Conservation (phyloP, 441 rosid species). For the Manihot esculenta region DNA sequence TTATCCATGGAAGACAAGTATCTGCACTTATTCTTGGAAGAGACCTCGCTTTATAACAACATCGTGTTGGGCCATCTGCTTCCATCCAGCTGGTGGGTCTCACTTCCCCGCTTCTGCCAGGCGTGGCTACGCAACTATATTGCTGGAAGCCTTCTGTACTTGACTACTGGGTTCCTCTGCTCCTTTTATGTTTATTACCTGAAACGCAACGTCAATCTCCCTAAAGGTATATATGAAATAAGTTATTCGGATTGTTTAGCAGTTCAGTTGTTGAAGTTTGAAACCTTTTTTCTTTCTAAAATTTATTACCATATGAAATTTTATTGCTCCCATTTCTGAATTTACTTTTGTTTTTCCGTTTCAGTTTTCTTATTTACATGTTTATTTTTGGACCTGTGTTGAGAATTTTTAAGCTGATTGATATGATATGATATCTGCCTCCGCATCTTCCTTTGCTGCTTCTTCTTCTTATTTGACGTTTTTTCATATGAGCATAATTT, state of each 20-base stretch:
- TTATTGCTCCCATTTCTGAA: background rate
- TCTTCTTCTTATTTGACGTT: background rate
- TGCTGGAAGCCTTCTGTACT: slow-evolving; percentile 66
- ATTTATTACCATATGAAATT: background rate
- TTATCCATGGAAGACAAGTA: slow-evolving; percentile 19
- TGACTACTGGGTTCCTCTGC: slow-evolving; percentile 81
- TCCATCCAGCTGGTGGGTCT: slow-evolving; percentile 52
- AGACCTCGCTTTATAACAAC: slow-evolving; percentile 63
- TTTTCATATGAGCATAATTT: too few relatives aligned
- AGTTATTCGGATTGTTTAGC: background rate
- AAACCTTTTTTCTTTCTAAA: background rate
- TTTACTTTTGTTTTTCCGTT: background rate
- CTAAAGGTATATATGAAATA: slow-evolving; percentile 57
- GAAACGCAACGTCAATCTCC: slow-evolving; percentile 67
- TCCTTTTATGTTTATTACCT: slow-evolving; percentile 80
- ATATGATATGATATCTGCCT: background rate
- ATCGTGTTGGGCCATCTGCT: slow-evolving; percentile 58
- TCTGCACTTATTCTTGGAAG: slow-evolving; percentile 52
- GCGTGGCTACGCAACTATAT: slow-evolving; percentile 90
- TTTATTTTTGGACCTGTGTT: background rate
- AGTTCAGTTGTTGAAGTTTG: background rate
- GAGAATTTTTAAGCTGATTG: background rate
- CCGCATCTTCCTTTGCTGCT: background rate
- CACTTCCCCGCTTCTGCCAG: slow-evolving; percentile 66
- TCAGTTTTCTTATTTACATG: background rate